A percentile compares a stretch with the other conserved stretches of the same genome.
phyloP scores from a whole-genome alignment of 2,329 filamentous ascomycete genomes.

The Mariannaea sp. region DNA sequence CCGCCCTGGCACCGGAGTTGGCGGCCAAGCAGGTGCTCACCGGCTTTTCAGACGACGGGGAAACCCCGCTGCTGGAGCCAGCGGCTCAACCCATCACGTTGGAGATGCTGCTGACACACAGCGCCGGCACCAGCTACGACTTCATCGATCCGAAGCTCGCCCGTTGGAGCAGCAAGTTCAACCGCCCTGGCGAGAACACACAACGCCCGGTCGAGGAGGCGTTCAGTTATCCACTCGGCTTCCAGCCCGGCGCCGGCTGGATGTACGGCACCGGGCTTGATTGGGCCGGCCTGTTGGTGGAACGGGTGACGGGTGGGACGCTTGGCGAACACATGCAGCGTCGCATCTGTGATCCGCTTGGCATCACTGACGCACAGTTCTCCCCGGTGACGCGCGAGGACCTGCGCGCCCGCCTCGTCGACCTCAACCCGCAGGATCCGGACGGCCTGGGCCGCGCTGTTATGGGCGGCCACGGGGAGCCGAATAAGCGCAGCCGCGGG shows the following conservation, averaged over 20 bases:
- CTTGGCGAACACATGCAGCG: slow-evolving; percentile 51
- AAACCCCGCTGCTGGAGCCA: slow-evolving; percentile 44
- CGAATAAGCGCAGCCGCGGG: slow-evolving; percentile 41
- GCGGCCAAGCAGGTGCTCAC: slow-evolving; percentile 52
- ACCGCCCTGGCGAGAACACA: slow-evolving; percentile 17
- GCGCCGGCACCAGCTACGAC: slow-evolving; percentile 53
- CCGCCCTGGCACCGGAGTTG: slow-evolving; percentile 53
- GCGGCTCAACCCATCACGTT: slow-evolving; percentile 50
- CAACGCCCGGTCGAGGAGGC: slow-evolving; percentile 47
- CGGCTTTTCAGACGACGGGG: slow-evolving; percentile 49
- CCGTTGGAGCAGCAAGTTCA: slow-evolving; percentile 43
- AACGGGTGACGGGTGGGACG: slow-evolving; percentile 49
- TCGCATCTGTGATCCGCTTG: slow-evolving; percentile 51
- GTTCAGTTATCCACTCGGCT: slow-evolving; percentile 51
- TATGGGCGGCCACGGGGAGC: slow-evolving; percentile 40
- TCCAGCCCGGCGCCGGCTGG: slow-evolving; percentile 58
- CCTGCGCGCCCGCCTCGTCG: slow-evolving; percentile 42
- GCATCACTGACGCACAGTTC: slow-evolving; percentile 46
- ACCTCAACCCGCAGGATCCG: slow-evolving; percentile 46
- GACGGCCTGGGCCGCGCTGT: slow-evolving; percentile 43
- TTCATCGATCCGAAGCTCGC: slow-evolving; percentile 45
- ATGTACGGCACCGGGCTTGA: slow-evolving; percentile 55
- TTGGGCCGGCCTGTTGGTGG: slow-evolving; percentile 58
- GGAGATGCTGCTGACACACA: slow-evolving; percentile 57
- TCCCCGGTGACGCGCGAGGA: slow-evolving; percentile 45